A percentile compares a stretch with the other conserved stretches of the same genome.
Evolutionary conservation across 2,329 filamentous ascomycete species (phyloP).

Genomic region (Truncatella angustata): DNA sequence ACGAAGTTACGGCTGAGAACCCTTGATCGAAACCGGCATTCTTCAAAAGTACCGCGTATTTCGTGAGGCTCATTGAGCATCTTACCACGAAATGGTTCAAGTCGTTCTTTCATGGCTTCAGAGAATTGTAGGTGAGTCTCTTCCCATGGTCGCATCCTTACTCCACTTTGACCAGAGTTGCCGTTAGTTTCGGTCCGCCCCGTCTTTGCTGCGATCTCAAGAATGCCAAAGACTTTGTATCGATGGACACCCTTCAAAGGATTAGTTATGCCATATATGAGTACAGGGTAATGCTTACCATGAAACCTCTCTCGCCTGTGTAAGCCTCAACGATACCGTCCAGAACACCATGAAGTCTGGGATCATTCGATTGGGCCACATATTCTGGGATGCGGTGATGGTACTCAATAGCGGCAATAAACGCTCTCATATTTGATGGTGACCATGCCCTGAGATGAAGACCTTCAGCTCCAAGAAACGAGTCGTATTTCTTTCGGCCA

Average conservation of each 20-base stretch:
- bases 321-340: constrained; percentile 56
- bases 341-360: constrained; percentile 48
- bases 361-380: constrained; percentile 48
- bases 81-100: constrained; percentile 47
- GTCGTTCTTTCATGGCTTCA: constrained; percentile 52
- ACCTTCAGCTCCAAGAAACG: constrained; percentile 51
- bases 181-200: constrained; percentile 53
- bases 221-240: constrained; percentile 57
- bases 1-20: constrained; percentile 44
- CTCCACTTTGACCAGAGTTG: constrained; percentile 42
- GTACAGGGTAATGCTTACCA: constrained; percentile 27
- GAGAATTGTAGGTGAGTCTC: constrained; percentile 50
- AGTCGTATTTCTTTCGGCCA: constrained; percentile 48
- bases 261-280: neutral
- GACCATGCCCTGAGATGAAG: constrained; percentile 53
- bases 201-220: constrained; percentile 52
- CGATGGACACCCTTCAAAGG: constrained; percentile 42
- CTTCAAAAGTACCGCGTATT: constrained; percentile 54
- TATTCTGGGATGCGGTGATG: constrained; percentile 54
- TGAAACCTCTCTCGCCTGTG: constrained; percentile 53
- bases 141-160: constrained; percentile 44
- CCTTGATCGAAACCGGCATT: constrained; percentile 48
- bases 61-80: constrained; percentile 48
- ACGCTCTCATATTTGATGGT: constrained; percentile 51
- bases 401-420: constrained; percentile 54